phyloP scores from a whole-genome alignment of 1,284 basidiomycete species.

The Melampsora larici-populina region DNA sequence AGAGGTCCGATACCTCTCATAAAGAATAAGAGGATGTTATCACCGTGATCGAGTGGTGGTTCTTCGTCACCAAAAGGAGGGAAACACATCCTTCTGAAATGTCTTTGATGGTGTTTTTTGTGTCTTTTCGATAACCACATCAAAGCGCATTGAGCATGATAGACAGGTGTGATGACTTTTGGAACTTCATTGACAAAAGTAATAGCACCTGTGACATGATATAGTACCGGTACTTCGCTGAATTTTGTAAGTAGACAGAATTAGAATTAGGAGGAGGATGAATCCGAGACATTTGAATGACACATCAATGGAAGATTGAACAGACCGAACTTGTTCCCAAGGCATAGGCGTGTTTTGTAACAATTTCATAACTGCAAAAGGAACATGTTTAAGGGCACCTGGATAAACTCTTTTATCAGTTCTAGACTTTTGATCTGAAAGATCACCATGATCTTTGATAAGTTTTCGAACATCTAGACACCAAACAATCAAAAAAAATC shows the following conservation, averaged over 20 bases:
- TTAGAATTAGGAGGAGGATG: conserved; percentile 60
- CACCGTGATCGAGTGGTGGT: conserved; percentile 93
- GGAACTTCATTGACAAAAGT: conserved; percentile 99
- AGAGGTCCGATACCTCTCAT: conserved; percentile 97
- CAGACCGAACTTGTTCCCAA: conserved; percentile 67
- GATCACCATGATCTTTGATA: conserved; percentile 55
- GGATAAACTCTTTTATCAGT: conserved; percentile 99
- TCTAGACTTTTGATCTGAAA: conserved; percentile 65
- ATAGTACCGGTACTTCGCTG: conserved; percentile 90
- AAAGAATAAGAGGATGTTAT: conserved; percentile 97
- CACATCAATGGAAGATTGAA: conserved; percentile 12
- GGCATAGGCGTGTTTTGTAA: conserved; percentile 98
- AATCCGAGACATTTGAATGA: conserved; percentile 5
- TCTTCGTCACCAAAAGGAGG: conserved; percentile 99
- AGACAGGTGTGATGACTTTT: conserved; percentile 91
- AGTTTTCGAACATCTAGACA: conserved; percentile 50
- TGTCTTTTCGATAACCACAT: conserved; percentile 99
- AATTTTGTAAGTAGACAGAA: conserved; percentile 56
- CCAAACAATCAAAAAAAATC: neutral
- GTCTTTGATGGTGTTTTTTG: conserved; percentile 96
- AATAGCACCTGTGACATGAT: conserved; percentile 99
- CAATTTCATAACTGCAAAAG: conserved; percentile 98
- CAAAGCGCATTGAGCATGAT: conserved; percentile 98
- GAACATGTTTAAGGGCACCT: conserved; percentile 96
- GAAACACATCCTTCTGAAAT: conserved; percentile 99